These are phyloP conservation scores for Psilocybe tampanensis DNA, from an alignment of 768 basidiomycete genomes.

Conservation along the genomic window DNA sequence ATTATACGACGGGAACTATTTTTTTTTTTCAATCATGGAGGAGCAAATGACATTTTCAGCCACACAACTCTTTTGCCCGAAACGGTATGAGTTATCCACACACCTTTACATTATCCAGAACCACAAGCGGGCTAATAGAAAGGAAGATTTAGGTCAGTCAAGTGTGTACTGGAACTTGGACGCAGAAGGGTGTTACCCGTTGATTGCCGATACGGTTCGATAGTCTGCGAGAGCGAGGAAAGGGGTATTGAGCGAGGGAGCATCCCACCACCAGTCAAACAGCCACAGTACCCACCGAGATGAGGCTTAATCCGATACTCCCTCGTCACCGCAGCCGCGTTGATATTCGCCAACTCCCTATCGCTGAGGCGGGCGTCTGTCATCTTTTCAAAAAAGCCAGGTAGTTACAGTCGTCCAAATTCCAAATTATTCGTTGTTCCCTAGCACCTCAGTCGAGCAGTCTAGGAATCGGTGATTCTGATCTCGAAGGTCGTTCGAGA, in stretches of 20 bases:
- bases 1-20: slow-evolving; percentile 94
- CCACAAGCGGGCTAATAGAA: slow-evolving; percentile 79
- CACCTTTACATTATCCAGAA: slow-evolving; percentile 98
- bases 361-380: slow-evolving; percentile 66
- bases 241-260: slow-evolving; percentile 1
- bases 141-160: slow-evolving; percentile 11
- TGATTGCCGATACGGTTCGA: slow-evolving; percentile 97
- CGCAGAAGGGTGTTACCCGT: slow-evolving; percentile 60
- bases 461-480: background rate
- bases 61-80: background rate
- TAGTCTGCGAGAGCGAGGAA: slow-evolving; percentile 67
- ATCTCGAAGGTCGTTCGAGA: background rate
- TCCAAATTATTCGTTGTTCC: no score
- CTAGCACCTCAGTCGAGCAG: background rate
- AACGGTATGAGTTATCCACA: slow-evolving; percentile 10
- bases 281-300: slow-evolving; percentile 59
- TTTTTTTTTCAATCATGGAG: slow-evolving; percentile 18
- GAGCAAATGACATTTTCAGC: background rate
- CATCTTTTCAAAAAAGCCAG: slow-evolving; percentile 31
- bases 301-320: slow-evolving; percentile 90
- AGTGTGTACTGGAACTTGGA: background rate
- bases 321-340: slow-evolving; percentile 86
- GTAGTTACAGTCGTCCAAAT: background rate
- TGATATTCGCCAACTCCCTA: slow-evolving; percentile 75
- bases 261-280: background rate